Base-by-base conservation (phyloP, 352 stramenopile species). In the Pilasporangium apinafurcum region DNA sequence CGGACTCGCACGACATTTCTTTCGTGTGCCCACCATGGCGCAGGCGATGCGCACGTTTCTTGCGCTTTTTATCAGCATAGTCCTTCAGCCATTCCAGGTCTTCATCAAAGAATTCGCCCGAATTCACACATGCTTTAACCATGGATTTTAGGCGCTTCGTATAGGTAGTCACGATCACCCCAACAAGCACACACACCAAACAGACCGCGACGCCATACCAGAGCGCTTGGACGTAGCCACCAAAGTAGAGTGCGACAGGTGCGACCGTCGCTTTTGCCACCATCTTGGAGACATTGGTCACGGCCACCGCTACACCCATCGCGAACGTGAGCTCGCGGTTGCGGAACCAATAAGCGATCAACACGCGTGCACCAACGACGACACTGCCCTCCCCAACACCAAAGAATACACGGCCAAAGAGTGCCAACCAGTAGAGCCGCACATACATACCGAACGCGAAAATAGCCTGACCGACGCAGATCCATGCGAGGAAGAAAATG, bases 221-320 rank as follows among this genome's bases (percentile, higher is more conserved):
- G 12, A 95, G 58, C 30, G 81, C 78, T n/a, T 84, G 56, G 28
- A 91, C 73, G 49, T 96, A 95, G 18, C 81, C 76, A 13, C 83
- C 77, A 54, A 90, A 92, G 44, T 88, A 78, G 13, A 93, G 54
- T 1, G 84, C 83, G 25, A 95, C 71, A 0, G 86, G 86, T 10
- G 82, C 86, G 17, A 94, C 79, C 5, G 82, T 94, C 1, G 86
- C 63, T 59, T 95, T 95, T 12, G 86, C 84, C n/a, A 95, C 44
- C 72, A 95, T 96, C 74, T 96, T 96, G 47, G 74, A 89, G 9
- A 95, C 48, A 52, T 95, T 95, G n/a, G 86, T 93, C 28, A 93
- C 52, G 12, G 81, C 85, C n/a, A 96, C 84, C 31, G 58, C 82
- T 10, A 94, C 81, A 27, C 86, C 86, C 76, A 95, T 90, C 30